These are phyloP conservation scores for Fusarium neocosmosporiellum DNA, from an alignment of 2,329 filamentous ascomycete species.

Conservation along the genomic window DNA sequence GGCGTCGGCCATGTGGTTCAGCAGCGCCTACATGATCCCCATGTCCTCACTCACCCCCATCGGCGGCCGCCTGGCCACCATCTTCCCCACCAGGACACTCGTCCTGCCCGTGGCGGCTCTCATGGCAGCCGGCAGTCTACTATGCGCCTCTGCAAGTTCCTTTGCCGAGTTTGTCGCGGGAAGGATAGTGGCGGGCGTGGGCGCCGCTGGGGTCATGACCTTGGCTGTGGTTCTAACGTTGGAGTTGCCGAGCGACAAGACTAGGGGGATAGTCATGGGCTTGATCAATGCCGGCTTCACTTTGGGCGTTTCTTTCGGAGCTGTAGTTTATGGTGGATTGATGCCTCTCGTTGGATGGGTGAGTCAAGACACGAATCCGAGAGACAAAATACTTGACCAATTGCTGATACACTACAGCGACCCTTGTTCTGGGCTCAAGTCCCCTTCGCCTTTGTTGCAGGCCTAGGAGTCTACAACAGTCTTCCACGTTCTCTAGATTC, in stretches of 20 bases:
- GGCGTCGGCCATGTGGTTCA: slow-evolving; percentile 82
- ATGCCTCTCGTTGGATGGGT: slow-evolving; percentile 77
- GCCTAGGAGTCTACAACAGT: slow-evolving; percentile 70
- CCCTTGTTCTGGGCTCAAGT: slow-evolving; percentile 79
- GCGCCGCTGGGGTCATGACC: slow-evolving; percentile 78
- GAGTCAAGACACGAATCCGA: slow-evolving; percentile 42
- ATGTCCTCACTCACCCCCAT: slow-evolving; percentile 75
- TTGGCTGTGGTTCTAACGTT: slow-evolving; percentile 80
- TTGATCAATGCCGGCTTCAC: slow-evolving; percentile 80
- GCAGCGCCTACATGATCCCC: slow-evolving; percentile 75
- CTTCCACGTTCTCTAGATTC: slow-evolving; percentile 62
- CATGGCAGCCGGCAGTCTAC: slow-evolving; percentile 70
- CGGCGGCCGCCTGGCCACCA: slow-evolving; percentile 76
- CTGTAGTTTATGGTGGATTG: slow-evolving; percentile 75
- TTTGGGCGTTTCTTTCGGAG: slow-evolving; percentile 76
- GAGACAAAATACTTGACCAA: not conserved
- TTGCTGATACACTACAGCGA: slow-evolving; percentile 59
- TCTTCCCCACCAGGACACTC: slow-evolving; percentile 77
- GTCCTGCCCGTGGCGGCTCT: slow-evolving; percentile 69
- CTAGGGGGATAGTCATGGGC: slow-evolving; percentile 79
- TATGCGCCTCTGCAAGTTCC: slow-evolving; percentile 70
- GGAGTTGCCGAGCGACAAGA: slow-evolving; percentile 75
- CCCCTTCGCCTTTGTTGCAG: slow-evolving; percentile 71
- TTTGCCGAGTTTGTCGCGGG: slow-evolving; percentile 76
- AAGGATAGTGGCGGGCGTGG: slow-evolving; percentile 74